phyloP scores from a whole-genome alignment of 1,284 basidiomycete species.

The Trichosporon sp. region DNA sequence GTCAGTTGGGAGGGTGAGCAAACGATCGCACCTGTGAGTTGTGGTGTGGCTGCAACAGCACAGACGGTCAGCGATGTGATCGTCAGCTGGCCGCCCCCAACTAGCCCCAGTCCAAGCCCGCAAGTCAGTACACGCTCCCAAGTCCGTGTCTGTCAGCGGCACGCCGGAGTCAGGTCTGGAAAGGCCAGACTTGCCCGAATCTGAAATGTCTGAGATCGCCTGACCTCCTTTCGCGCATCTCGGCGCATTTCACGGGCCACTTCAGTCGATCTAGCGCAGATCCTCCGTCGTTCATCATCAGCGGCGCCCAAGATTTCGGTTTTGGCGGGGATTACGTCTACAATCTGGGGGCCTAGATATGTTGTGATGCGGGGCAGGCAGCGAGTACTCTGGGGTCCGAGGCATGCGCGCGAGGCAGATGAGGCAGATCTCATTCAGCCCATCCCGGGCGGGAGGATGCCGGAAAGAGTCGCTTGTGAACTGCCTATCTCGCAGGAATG shows the following conservation, averaged over 20 bases:
- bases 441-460: neutral
- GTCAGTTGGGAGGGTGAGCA: neutral
- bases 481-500: conserved; percentile 7
- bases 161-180: too few species aligned
- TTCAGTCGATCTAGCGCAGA: too few species aligned
- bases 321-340: neutral
- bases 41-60: too few species aligned
- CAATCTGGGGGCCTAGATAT: neutral
- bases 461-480: neutral
- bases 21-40: too few species aligned
- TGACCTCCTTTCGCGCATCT: neutral
- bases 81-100: too few species aligned
- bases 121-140: too few species aligned
- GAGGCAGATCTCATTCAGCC: neutral
- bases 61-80: too few species aligned
- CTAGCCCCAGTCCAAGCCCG: too few species aligned
- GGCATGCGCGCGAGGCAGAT: neutral
- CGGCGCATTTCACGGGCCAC: conserved; percentile 4
- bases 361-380: neutral
- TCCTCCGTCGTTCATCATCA: neutral
- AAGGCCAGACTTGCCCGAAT: too few species aligned
- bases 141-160: too few species aligned
- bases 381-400: neutral
- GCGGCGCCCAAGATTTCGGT: neutral
- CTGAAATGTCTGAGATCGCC: neutral